Evolutionary conservation across 1,284 basidiomycete species (phyloP).

Genomic region (Sparassis latifolia): DNA sequence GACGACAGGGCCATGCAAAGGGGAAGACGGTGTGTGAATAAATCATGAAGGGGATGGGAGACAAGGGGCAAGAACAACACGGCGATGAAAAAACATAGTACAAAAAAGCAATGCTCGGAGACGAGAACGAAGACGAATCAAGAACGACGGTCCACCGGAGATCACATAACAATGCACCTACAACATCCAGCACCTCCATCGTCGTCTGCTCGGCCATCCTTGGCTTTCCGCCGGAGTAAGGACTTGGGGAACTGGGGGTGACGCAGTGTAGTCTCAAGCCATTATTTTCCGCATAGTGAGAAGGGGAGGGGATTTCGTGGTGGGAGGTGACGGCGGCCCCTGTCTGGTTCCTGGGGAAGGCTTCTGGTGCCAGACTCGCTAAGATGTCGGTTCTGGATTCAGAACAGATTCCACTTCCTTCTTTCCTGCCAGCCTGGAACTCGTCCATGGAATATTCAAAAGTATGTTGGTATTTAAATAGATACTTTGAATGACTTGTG

Average conservation of each 20-base stretch:
- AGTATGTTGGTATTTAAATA: no score
- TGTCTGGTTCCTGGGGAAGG: slow-evolving; percentile 7
- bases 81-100: background rate
- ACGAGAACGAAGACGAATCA: background rate
- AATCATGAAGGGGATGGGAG: background rate
- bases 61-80: background rate
- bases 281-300: slow-evolving; percentile 32
- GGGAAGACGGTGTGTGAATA: background rate
- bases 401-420: slow-evolving; percentile 19
- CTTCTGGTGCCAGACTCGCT: background rate
- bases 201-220: slow-evolving; percentile 17
- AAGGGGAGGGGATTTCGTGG: slow-evolving; percentile 61
- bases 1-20: no score
- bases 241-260: slow-evolving; percentile 3
- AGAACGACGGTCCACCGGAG: background rate
- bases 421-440: slow-evolving; percentile 28
- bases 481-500: slow-evolving; percentile 60
- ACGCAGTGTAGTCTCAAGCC: slow-evolving; percentile 4
- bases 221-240: background rate
- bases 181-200: slow-evolving; percentile 27
- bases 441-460: no score
- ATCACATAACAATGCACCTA: slow-evolving; percentile 34
- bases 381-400: slow-evolving; percentile 25
- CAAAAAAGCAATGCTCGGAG: background rate
- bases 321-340: no score